Conservation (phyloP, 257 asterid species). For the Agastache rugosa region DNA sequence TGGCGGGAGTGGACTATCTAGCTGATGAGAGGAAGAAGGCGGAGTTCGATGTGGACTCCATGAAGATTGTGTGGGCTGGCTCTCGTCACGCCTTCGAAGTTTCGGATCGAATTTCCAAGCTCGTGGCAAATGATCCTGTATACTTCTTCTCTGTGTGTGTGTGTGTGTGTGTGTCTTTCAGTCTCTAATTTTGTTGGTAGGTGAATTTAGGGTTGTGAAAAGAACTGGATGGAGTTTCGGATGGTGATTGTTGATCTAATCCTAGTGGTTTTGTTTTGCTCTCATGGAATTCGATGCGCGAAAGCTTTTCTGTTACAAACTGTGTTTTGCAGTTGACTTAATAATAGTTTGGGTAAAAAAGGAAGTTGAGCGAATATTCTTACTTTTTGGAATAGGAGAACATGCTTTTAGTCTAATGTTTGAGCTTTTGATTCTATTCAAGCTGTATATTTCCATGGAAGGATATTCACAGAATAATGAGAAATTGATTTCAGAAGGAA, state of each 20-base stretch:
- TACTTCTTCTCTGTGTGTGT: neutral
- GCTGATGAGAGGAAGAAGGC: constrained; percentile 89
- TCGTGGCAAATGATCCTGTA: constrained; percentile 95
- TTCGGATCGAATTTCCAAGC: constrained; percentile 93
- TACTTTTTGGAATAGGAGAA: neutral
- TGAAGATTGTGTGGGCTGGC: constrained; percentile 99
- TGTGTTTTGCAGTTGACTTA: neutral
- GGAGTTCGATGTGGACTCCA: constrained; percentile 76
- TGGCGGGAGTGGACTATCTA: constrained; percentile 75
- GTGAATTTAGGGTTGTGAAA: constrained; percentile 19
- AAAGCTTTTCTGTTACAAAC: neutral
- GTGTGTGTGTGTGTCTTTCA: too few species aligned
- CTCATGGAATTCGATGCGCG: neutral
- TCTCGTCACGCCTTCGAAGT: constrained; percentile 68
- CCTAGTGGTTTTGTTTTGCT: constrained; percentile 1
- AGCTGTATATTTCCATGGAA: neutral
- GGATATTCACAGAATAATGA: neutral
- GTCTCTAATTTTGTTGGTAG: constrained; percentile 20
- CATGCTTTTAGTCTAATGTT: neutral
- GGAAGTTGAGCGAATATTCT: constrained; percentile 19
- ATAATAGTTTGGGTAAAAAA: neutral
- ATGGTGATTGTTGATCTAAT: constrained; percentile 8
- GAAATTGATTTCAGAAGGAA: neutral
- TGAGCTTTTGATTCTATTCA: neutral
- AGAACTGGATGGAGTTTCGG: constrained; percentile 6